Conservation (phyloP, 352 stramenopile species). For the Pythium aphanidermatum region DNA sequence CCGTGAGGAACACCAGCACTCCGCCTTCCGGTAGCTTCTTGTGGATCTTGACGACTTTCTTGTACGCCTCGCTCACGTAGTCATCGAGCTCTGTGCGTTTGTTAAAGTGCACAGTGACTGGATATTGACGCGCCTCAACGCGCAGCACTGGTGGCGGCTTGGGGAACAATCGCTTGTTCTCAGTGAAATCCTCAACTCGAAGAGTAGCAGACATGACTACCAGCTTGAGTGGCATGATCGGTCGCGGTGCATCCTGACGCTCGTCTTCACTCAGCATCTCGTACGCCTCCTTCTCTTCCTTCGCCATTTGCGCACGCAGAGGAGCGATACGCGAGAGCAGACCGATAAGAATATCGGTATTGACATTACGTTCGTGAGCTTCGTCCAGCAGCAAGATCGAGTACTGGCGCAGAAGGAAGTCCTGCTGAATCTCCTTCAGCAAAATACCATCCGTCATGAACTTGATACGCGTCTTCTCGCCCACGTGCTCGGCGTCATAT, state of each 20-base stretch:
- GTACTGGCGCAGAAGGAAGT: constrained; percentile 73
- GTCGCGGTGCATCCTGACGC: constrained; percentile 32
- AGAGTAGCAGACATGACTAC: constrained; percentile 99
- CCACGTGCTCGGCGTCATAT: constrained; percentile 94
- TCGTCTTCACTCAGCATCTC: constrained; percentile 36
- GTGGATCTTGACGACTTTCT: constrained; percentile 97
- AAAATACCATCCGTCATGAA: constrained; percentile 99
- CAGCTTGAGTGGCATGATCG: constrained; percentile 74
- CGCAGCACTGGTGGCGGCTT: constrained; percentile 89
- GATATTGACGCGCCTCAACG: constrained; percentile 93
- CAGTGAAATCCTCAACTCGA: constrained; percentile 95
- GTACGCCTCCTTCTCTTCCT: constrained; percentile 56
- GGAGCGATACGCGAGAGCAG: constrained; percentile 93
- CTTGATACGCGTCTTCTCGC: constrained; percentile 90
- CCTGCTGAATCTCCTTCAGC: constrained; percentile 94
- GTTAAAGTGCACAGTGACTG: constrained; percentile 97
- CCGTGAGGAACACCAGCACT: constrained; percentile 98
- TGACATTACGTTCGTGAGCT: constrained; percentile 96
- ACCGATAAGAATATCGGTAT: constrained; percentile 96
- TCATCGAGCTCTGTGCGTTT: constrained; percentile 97
- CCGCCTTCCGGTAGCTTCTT: constrained; percentile 94
- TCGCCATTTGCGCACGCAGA: constrained; percentile 85
- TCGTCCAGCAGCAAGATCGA: constrained; percentile 91
- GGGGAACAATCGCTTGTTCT: constrained; percentile 93
- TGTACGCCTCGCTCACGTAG: constrained; percentile 94